Percentiles rank a stretch among this genome's conserved stretches.
Evolutionary conservation across 805 yeast genomes (phyloP).

Genomic region (Lipomyces japonicus): DNA sequence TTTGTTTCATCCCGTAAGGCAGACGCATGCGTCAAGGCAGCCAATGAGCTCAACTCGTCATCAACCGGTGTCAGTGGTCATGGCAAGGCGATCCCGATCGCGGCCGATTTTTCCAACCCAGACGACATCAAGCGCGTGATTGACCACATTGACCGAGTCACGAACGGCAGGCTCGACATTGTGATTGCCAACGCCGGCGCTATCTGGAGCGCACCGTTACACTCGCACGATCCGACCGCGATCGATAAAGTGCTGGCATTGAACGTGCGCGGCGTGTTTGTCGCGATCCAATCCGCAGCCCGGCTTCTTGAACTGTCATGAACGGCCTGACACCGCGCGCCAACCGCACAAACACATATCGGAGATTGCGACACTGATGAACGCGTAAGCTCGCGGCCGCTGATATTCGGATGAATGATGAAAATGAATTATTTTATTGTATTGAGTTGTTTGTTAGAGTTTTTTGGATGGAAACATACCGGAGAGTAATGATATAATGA

Average conservation of each 20-base stretch:
- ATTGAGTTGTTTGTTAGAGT: too few species aligned
- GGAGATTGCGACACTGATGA: too few species aligned
- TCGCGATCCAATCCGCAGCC: slow-evolving; percentile 58
- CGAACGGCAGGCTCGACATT: slow-evolving; percentile 51
- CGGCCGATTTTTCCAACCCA: slow-evolving; percentile 52
- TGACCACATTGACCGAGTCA: slow-evolving; percentile 40
- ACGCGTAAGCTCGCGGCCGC: too few species aligned
- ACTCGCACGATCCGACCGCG: slow-evolving; percentile 57
- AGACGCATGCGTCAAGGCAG: slow-evolving; percentile 59
- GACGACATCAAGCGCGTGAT: slow-evolving; percentile 48
- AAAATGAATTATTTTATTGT: too few species aligned
- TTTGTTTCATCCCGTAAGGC: slow-evolving; percentile 63
- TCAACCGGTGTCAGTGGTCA: slow-evolving; percentile 14
- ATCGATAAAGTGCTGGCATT: slow-evolving; percentile 59
- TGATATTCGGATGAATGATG: too few species aligned
- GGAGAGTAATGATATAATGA: too few species aligned
- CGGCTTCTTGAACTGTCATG: slow-evolving; percentile 56
- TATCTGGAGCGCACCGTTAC: slow-evolving; percentile 67
- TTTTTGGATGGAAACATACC: too few species aligned
- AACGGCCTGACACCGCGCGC: too few species aligned
- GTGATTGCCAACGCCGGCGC: slow-evolving; percentile 78
- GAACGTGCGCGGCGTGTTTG: slow-evolving; percentile 66
- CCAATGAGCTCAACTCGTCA: slow-evolving; percentile 37
- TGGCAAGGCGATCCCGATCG: slow-evolving; percentile 45
- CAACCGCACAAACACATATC: too few species aligned